Base-by-base conservation (phyloP, 1,284 basidiomycete genomes). In the Clitocybe nebularis region DNA sequence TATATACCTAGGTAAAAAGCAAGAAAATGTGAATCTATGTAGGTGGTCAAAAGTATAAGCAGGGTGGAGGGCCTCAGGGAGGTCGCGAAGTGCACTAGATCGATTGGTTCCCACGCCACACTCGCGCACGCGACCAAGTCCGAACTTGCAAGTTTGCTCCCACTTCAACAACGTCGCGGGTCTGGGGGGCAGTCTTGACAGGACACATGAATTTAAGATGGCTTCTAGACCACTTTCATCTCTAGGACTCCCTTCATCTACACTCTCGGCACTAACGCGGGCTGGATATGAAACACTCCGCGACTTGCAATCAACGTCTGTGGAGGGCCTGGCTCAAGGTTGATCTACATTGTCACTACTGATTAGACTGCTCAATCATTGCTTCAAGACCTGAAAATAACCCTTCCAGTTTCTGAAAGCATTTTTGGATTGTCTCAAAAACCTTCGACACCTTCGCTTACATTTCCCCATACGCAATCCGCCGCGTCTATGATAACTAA, bases 231-330 rank as follows among this genome's bases (percentile, higher is more conserved):
- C 59, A 7, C 50, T 74, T 20, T 60, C 61, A 14, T 69, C 67
- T 13, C 53, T 74, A 19, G 49, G 64, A 16, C 55, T 73, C 4
- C 62, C 70, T 3, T 49, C 55, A 3, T 56, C 64, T 24, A 66
- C 64, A 3, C 57, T 73, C n/a, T 58, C 61, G 6, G 69, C 69
- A 1, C 61, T 80, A 16, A 62, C 61, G 13, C 59, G 61, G 34
- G 74, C 69, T 20, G 79, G 77, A 3, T 81, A 77, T 48, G 68
- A 76, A 49, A 73, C 69, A 3, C 52, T 72, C 2, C 60, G 68
- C 16, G 78, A 80, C 44, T 50, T 81, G 19, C 47, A 47, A 7
- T 52, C 56, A 3, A 52, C 55, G 11, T 57, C 62, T 6, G 65
- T 66, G 71, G 43, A 47, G 46, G 45, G 54, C 13, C 53, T 80